These are phyloP conservation scores for Speleostelium caveatum DNA, from an alignment of 78 protist genomes.

Conservation along the genomic window DNA sequence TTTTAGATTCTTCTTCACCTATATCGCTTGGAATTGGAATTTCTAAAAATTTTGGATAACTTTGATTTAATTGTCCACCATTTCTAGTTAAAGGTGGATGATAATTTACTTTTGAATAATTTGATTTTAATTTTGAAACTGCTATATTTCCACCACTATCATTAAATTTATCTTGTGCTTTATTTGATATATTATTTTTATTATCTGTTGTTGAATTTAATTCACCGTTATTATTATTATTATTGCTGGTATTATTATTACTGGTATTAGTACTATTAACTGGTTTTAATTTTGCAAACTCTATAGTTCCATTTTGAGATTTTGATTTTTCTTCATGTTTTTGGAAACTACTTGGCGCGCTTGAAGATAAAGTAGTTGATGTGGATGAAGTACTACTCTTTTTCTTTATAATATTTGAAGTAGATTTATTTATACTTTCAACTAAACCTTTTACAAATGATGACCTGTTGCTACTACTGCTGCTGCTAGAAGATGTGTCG, in stretches of 20 bases:
- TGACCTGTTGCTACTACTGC: neutral
- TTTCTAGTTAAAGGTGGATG: neutral
- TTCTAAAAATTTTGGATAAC: neutral
- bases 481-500: too few species aligned
- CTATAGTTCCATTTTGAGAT: too few species aligned
- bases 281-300: neutral
- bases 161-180: neutral
- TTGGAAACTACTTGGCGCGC: too few species aligned
- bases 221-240: neutral
- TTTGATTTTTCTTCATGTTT: too few species aligned
- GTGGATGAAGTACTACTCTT: neutral
- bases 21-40: neutral
- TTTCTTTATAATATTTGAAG: neutral
- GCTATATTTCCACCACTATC: neutral
- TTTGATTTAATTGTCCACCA: neutral
- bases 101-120: neutral
- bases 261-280: neutral
- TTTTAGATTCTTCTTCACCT: constrained; percentile 3
- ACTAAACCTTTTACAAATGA: constrained; percentile 24
- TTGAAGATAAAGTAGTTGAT: too few species aligned
- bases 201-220: neutral
- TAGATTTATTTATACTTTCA: constrained; percentile 14
- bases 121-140: neutral
- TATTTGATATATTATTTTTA: neutral
- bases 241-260: neutral